Base-by-base conservation (phyloP, 2,329 filamentous ascomycete genomes). In the Trichoderma simmonsii region DNA sequence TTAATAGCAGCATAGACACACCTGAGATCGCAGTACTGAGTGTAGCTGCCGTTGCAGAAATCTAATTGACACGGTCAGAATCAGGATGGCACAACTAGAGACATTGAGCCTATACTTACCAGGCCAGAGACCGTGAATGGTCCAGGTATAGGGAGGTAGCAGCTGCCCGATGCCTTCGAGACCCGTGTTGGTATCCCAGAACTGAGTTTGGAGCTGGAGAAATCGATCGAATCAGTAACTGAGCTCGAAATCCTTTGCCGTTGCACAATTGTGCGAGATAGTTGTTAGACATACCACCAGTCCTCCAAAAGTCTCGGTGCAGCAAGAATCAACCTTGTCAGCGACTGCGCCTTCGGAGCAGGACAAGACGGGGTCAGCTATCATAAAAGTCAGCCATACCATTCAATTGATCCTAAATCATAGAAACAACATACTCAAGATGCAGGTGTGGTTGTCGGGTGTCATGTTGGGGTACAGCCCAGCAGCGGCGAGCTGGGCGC, bases 111-210 rank as follows among this genome's bases (percentile, higher is more conserved):
- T 26, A 8, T 43, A 75, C 78, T 73, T 68, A 81, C 81, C 80
- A 11, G 84, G 86, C 88, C 88, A 90, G 1, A 89, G 80, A 18
- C 89, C 89, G 75, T 91, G 89, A 12, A 91, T 82, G 0, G 86
- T 87, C 87, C 88, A 92, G 3, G 84, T 82, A 57, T 89, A 80
- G 59, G 81, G 78, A 1, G 90, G 90, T 8, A 91, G 83, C 26
- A 89, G 77, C 77, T 92, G 89, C 11, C 88, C 88, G 71, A 86
- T 69, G 14, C 79, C 77, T 77, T 91, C 89, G 36, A 85, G 82
- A 3, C 89, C 89, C 0, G 90, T 91, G 77, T 89, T 89, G 0
- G 87, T 89, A 75, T 85, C 82, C 90, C 90, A 92, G 79, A 89
- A 90, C 74, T 91, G 89, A 0, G 90, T 92, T 71, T 82, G 82